phyloP scores from a whole-genome alignment of 73 alveolate genomes.

The Tetrahymena malaccensis region DNA sequence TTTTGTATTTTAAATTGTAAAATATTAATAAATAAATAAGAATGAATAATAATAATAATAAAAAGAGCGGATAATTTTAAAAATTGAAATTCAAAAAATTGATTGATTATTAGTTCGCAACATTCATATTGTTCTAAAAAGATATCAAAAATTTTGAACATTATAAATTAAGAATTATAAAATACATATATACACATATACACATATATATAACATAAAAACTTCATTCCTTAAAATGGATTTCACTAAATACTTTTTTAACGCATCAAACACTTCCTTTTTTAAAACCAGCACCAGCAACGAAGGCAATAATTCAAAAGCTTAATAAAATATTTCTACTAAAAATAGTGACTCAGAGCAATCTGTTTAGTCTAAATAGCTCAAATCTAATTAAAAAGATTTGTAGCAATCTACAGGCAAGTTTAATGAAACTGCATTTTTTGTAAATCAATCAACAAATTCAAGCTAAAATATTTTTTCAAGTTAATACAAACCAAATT shows the following conservation, averaged over 20 bases:
- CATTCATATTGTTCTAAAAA: background rate
- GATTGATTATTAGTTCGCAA: background rate
- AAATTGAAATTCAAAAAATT: background rate
- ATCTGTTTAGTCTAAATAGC: background rate
- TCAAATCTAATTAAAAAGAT: background rate
- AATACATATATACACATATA: background rate
- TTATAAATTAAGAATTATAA: background rate
- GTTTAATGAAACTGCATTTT: background rate
- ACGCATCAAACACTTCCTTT: background rate
- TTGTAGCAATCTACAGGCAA: background rate
- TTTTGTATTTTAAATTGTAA: background rate
- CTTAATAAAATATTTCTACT: background rate
- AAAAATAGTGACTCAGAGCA: background rate
- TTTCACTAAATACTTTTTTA: background rate
- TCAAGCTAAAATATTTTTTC: background rate
- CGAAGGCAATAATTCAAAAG: background rate
- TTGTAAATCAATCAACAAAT: background rate
- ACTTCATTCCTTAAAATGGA: background rate
- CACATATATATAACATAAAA: background rate
- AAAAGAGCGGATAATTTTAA: background rate
- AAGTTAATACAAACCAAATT: background rate
- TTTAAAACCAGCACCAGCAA: background rate
- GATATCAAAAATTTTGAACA: background rate
- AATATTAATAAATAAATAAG: background rate
- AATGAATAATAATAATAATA: background rate